Base-by-base conservation (phyloP, 345 rosid species). In the Syzygium jambos region DNA sequence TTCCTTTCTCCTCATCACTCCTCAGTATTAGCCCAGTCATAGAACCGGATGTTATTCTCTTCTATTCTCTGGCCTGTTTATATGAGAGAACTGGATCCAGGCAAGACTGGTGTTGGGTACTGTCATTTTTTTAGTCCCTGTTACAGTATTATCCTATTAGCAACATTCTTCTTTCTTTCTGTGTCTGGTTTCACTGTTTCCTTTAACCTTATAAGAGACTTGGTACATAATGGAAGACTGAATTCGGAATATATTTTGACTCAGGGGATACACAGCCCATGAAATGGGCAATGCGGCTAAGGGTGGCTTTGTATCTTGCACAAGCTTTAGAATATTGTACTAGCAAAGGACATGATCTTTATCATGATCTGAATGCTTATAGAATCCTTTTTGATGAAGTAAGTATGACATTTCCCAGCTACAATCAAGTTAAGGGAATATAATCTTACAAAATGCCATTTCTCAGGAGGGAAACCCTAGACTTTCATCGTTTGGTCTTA, bases 261-360 rank as follows among this genome's bases (percentile, higher is more conserved):
- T 90, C 91, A 96, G 99, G 99, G 99, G 99, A 97, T 88, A 59
- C 95, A 84, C 95, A 95, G 86, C 99, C 99, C 30, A 96, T 97
- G 98, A 95, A 95, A 91, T 97, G 99, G 99, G 97, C 96, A 4
- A 97, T 97, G 99, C 89, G 99, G 85, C 87, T 97, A 87, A 95
- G 99, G 95, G 99, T 96, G 87, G 97, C 94, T 86, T 92, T 96
- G 87, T 95, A 96, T 92, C 95, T 97, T 85, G 99, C 99, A 89
- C 94, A 97, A 93, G 99, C 99, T 87, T 92, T 97, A 85, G 99
- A 97, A 82, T 95, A 96, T 90, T 97, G 99, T 91, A 95, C 95
- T 5, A 92, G 91, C 87, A 96, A 92, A 94, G 99, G 96, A 34
- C 96, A 98, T 63, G 96, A 95, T 15, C 96, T 97, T 51, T 97